Conservation (phyloP, 1,284 basidiomycete species). For the Puccinia novopanici region DNA sequence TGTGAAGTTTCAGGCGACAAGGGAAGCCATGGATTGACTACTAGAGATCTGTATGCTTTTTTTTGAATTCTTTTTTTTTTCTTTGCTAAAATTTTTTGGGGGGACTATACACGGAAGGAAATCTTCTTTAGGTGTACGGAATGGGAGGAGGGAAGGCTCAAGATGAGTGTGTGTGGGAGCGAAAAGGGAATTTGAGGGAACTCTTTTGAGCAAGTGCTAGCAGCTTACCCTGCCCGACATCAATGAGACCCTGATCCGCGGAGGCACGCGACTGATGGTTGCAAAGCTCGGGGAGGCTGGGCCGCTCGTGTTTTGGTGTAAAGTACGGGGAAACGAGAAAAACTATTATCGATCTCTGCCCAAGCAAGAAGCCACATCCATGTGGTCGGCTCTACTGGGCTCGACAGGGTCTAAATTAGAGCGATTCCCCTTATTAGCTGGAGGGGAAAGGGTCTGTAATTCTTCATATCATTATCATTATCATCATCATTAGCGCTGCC, state of each 20-base stretch:
- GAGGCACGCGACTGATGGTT: constrained; percentile 22
- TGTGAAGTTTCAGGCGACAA: constrained; percentile 29
- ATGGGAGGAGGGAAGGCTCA: neutral
- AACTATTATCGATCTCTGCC: neutral
- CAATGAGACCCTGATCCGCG: constrained; percentile 37
- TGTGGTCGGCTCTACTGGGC: neutral
- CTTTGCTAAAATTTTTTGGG: neutral
- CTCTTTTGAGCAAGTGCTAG: constrained; percentile 14
- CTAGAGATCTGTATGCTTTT: constrained; percentile 22
- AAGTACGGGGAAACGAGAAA: neutral
- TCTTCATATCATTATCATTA: constrained; percentile 12
- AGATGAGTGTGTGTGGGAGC: too few species aligned
- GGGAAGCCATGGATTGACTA: neutral
- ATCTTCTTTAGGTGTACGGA: neutral
- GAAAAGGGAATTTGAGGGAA: neutral
- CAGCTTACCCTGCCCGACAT: constrained; percentile 3
- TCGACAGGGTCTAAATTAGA: constrained; percentile 26
- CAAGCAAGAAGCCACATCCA: constrained; percentile 23
- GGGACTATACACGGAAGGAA: constrained; percentile 19
- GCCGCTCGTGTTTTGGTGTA: neutral
- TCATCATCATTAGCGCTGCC: neutral
- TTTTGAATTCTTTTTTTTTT: too few species aligned
- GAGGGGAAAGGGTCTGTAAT: constrained; percentile 34
- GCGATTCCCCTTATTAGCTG: neutral
- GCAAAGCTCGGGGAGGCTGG: constrained; percentile 21